These are phyloP conservation scores for Daldinia sp. DNA, from an alignment of 2,329 filamentous ascomycete species.

Conservation along the genomic window DNA sequence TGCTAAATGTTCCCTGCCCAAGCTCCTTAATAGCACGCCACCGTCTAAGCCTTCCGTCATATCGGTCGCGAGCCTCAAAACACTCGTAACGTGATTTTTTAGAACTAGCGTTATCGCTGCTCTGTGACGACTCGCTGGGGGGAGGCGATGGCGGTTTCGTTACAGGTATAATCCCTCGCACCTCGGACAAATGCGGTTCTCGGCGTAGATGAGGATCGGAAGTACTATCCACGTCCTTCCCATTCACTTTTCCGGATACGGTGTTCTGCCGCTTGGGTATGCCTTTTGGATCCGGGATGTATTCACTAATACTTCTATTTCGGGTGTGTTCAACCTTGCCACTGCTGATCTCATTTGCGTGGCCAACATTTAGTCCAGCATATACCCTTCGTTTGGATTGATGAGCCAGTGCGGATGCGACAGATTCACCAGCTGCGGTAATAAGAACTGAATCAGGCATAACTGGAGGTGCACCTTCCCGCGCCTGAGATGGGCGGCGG, in stretches of 20 bases:
- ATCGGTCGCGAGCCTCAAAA: conserved; percentile 76
- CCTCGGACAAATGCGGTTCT: conserved; percentile 83
- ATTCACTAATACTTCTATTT: conserved; percentile 90
- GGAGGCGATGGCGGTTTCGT: conserved; percentile 82
- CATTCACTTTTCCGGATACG: conserved; percentile 70
- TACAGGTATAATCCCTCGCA: conserved; percentile 77
- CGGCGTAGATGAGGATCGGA: conserved; percentile 70
- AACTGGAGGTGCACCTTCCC: conserved; percentile 51
- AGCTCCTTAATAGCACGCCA: conserved; percentile 86
- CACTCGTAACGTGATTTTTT: conserved; percentile 66
- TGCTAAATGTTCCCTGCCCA: conserved; percentile 95
- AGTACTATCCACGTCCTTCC: conserved; percentile 50
- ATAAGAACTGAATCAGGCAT: conserved; percentile 63
- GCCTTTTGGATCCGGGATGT: conserved; percentile 77
- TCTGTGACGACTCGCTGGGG: conserved; percentile 77
- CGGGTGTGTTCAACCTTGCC: conserved; percentile 65
- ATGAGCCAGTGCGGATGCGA: conserved; percentile 63
- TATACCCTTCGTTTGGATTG: conserved; percentile 71
- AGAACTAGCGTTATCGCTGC: conserved; percentile 57
- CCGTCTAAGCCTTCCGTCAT: conserved; percentile 75
- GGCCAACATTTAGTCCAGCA: conserved; percentile 57
- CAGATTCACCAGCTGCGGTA: conserved; percentile 64
- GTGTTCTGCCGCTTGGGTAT: conserved; percentile 79
- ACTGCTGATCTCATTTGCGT: conserved; percentile 48
- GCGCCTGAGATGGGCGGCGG: conserved; percentile 63